Percentiles rank a stretch among this genome's conserved stretches.
phyloP scores from a whole-genome alignment of 2,329 filamentous ascomycete species.

The Arthrinium phaeospermum region DNA sequence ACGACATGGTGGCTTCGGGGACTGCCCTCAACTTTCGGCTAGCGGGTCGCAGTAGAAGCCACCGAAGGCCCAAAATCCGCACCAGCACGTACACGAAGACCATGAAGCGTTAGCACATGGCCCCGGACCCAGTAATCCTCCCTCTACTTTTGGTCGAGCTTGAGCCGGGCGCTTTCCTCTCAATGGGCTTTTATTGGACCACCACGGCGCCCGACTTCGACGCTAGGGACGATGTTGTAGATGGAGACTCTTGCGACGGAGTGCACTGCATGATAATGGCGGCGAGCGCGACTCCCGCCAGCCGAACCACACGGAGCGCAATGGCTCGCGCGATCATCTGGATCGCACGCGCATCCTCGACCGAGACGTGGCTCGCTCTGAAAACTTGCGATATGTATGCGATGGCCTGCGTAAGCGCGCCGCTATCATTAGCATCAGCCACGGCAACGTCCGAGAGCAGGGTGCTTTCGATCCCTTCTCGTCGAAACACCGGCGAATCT shows the following conservation, averaged over 20 bases:
- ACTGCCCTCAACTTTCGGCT: background rate
- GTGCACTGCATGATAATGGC: constrained; percentile 64
- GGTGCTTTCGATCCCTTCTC: constrained; percentile 73
- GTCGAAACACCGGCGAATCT: constrained; percentile 53
- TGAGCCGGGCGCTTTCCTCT: too few relatives aligned
- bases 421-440: constrained; percentile 60
- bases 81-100: background rate
- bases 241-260: constrained; percentile 56
- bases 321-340: constrained; percentile 66
- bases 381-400: constrained; percentile 36
- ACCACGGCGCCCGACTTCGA: background rate
- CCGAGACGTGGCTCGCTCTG: constrained; percentile 49
- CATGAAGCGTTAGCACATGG: constrained; percentile 9
- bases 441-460: constrained; percentile 68
- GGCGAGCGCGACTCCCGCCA: constrained; percentile 68
- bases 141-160: background rate
- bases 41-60: background rate
- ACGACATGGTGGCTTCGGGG: too few relatives aligned
- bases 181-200: background rate
- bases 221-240: background rate
- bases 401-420: constrained; percentile 58
- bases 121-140: background rate
- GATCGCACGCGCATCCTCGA: constrained; percentile 66
- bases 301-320: constrained; percentile 69
- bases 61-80: constrained; percentile 1